Conservation (phyloP, 2,329 filamentous ascomycete genomes). For the Microdochium bolleyi region DNA sequence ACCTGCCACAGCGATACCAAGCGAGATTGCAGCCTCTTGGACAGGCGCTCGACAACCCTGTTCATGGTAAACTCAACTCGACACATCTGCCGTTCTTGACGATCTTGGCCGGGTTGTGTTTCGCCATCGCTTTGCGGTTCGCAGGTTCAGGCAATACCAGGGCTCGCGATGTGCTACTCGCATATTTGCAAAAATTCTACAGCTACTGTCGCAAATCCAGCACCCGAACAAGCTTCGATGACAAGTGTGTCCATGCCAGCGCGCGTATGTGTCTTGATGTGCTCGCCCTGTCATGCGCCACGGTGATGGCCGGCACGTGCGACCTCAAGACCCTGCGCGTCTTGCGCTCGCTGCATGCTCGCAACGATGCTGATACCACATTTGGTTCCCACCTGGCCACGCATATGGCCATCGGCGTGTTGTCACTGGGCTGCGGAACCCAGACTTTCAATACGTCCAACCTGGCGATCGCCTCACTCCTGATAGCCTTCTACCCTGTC, state of each 20-base stretch:
- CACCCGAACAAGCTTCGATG: constrained; percentile 59
- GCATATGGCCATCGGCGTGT: constrained; percentile 81
- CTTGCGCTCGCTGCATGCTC: constrained; percentile 79
- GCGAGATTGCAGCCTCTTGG: constrained; percentile 48
- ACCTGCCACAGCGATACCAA: constrained; percentile 64
- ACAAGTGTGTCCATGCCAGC: constrained; percentile 73
- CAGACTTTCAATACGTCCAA: constrained; percentile 87
- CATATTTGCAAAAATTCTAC: constrained; percentile 82
- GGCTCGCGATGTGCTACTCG: constrained; percentile 74
- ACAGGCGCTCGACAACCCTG: constrained; percentile 33
- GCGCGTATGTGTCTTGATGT: constrained; percentile 88
- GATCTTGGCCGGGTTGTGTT: constrained; percentile 82
- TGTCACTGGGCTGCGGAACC: constrained; percentile 90
- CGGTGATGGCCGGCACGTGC: constrained; percentile 93
- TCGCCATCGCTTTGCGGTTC: constrained; percentile 66
- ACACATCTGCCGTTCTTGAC: constrained; percentile 89
- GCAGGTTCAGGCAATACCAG: constrained; percentile 62
- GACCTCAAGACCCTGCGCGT: constrained; percentile 80
- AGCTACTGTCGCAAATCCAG: constrained; percentile 50
- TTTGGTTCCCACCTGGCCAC: constrained; percentile 92
- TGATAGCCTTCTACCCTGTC: constrained; percentile 89
- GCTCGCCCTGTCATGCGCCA: constrained; percentile 71
- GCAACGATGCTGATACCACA: constrained; percentile 73
- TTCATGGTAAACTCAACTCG: constrained; percentile 49
- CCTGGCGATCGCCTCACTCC: constrained; percentile 74